Evolutionary conservation across 805 yeast species (phyloP).

Genomic region (Jamesozyma gamospora): DNA sequence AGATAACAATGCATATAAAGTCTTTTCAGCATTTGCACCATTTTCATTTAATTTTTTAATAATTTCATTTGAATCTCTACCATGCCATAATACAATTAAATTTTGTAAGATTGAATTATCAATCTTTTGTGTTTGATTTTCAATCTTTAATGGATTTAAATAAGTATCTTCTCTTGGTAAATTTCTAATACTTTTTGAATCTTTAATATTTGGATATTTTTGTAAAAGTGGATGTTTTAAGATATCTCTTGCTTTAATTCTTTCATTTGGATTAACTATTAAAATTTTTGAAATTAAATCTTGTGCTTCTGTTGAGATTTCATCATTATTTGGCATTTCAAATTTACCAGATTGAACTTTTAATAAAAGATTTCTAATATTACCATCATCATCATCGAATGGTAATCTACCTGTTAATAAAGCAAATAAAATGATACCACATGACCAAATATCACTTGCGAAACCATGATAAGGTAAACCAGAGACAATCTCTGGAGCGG

Average conservation of each 20-base stretch:
- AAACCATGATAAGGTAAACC: slow-evolving; percentile 75
- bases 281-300: slow-evolving; percentile 58
- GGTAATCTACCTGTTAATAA: slow-evolving; percentile 73
- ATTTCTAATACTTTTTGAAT: slow-evolving; percentile 28
- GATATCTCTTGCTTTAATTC: slow-evolving; percentile 61
- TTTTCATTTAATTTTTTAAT: slow-evolving; percentile 42
- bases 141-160: slow-evolving; percentile 29
- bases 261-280: slow-evolving; percentile 56
- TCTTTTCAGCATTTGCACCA: slow-evolving; percentile 64
- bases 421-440: slow-evolving; percentile 77
- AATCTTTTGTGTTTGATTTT: slow-evolving; percentile 37
- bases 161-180: slow-evolving; percentile 33
- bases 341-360: slow-evolving; percentile 71
- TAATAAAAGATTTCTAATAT: slow-evolving; percentile 55
- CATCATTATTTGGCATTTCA: slow-evolving; percentile 65
- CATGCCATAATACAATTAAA: slow-evolving; percentile 73
- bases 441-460: slow-evolving; percentile 82
- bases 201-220: slow-evolving; percentile 45
- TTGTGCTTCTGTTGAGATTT: slow-evolving; percentile 58
- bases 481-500: slow-evolving; percentile 77
- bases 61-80: slow-evolving; percentile 48
- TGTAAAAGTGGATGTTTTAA: slow-evolving; percentile 66
- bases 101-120: slow-evolving; percentile 70
- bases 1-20: slow-evolving; percentile 64
- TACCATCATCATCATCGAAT: slow-evolving; percentile 80